Percentiles rank a stretch among this genome's conserved stretches.
These are phyloP conservation scores for Sporodiniella umbellata DNA, from an alignment of 371 early-diverging fungal genomes.

Conservation along the genomic window DNA sequence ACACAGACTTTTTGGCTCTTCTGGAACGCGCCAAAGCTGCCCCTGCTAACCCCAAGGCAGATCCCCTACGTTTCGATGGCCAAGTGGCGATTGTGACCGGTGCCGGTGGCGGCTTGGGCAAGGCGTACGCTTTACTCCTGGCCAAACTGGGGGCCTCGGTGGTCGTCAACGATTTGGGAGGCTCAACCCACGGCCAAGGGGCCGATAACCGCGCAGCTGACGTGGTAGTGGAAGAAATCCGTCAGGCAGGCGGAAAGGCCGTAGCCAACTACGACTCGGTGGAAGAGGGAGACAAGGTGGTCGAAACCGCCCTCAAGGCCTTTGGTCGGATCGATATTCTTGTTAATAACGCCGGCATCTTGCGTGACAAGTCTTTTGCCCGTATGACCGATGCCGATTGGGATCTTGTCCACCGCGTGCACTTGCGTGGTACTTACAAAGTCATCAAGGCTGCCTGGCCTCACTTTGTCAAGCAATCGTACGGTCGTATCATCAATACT, in stretches of 20 bases:
- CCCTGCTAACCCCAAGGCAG: slow-evolving; percentile 55
- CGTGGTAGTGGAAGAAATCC: slow-evolving; percentile 94
- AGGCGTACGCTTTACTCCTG: slow-evolving; percentile 83
- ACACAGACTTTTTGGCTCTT: slow-evolving; percentile 82
- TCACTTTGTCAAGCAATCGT: slow-evolving; percentile 91
- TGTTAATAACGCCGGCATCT: slow-evolving; percentile 97
- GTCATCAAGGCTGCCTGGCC: slow-evolving; percentile 97
- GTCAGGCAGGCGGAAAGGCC: slow-evolving; percentile 89
- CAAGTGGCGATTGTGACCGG: slow-evolving; percentile 89
- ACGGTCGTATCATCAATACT: slow-evolving; percentile 85
- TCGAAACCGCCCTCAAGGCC: slow-evolving; percentile 92
- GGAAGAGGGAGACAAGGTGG: slow-evolving; percentile 94
- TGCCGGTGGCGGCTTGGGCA: slow-evolving; percentile 90
- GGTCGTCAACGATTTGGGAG: slow-evolving; percentile 93
- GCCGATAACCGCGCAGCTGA: slow-evolving; percentile 83
- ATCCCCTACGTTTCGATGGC: slow-evolving; percentile 75
- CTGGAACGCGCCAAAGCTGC: slow-evolving; percentile 75
- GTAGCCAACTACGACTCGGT: slow-evolving; percentile 98
- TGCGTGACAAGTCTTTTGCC: slow-evolving; percentile 94
- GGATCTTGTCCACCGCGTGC: slow-evolving; percentile 91
- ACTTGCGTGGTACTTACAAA: slow-evolving; percentile 94
- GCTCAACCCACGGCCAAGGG: slow-evolving; percentile 56
- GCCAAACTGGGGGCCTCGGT: slow-evolving; percentile 78
- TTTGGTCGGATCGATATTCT: slow-evolving; percentile 95
- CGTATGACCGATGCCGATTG: slow-evolving; percentile 96